Conservation (phyloP, 2,329 filamentous ascomycete genomes). For the Penicillium sp. region DNA sequence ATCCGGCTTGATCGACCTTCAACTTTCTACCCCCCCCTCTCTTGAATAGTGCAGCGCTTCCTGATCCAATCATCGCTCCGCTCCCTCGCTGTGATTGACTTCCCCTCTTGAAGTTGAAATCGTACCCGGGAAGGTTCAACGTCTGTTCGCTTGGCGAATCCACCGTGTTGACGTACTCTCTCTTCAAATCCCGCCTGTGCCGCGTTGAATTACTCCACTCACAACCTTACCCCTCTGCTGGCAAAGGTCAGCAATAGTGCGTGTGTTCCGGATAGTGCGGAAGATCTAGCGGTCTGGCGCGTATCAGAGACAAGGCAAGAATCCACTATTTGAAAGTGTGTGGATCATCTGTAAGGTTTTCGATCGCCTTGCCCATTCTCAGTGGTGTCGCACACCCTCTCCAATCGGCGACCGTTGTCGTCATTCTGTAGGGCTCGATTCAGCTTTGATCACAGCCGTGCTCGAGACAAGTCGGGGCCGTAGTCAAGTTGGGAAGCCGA, state of each 20-base stretch:
- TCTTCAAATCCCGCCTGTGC: conserved; percentile 12
- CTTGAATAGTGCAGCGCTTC: conserved; percentile 22
- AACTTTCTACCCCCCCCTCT: conserved; percentile 11
- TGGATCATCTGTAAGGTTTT: conserved; percentile 13
- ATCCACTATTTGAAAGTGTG: conserved; percentile 4
- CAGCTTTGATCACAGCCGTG: background rate
- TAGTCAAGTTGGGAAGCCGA: conserved; percentile 3
- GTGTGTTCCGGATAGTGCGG: background rate
- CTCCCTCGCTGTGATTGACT: conserved; percentile 10
- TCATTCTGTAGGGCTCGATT: conserved; percentile 2
- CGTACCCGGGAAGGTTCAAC: conserved; percentile 18
- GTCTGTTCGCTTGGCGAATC: conserved; percentile 16
- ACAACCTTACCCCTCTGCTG: background rate
- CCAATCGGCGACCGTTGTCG: background rate
- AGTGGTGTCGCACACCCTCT: background rate
- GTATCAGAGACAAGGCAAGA: conserved; percentile 3
- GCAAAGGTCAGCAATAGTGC: background rate
- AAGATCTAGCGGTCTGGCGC: background rate
- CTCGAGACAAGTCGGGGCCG: conserved; percentile 9
- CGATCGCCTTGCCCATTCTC: conserved; percentile 7
- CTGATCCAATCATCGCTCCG: conserved; percentile 20
- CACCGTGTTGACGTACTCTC: conserved; percentile 13
- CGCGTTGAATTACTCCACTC: conserved; percentile 5
- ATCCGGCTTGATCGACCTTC: conserved; percentile 14
- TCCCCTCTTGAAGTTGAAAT: conserved; percentile 7